phyloP scores from a whole-genome alignment of 2,329 filamentous ascomycete species.

The Neophaeococcomyces aloes region DNA sequence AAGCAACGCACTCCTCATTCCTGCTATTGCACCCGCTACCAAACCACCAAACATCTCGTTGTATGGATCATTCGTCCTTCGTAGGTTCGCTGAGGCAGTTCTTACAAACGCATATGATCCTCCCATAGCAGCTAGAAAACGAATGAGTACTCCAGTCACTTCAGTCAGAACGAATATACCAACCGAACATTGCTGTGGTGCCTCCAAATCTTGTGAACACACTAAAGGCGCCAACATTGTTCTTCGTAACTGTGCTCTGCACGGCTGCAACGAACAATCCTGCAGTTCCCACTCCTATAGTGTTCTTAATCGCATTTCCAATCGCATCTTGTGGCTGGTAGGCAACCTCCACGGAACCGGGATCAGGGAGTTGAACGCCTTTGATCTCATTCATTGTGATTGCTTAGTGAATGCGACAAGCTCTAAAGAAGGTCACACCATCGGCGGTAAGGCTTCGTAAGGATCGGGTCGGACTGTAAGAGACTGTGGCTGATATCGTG shows the following conservation, averaged over 20 bases:
- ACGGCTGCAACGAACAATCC: conserved; percentile 66
- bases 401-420: neutral
- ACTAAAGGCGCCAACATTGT: conserved; percentile 70
- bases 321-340: conserved; percentile 71
- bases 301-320: conserved; percentile 53
- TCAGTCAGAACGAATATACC: conserved; percentile 19
- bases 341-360: conserved; percentile 27
- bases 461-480: too few species aligned
- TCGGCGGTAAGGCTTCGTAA: too few species aligned
- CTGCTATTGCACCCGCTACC: conserved; percentile 60
- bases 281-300: conserved; percentile 52
- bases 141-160: conserved; percentile 11
- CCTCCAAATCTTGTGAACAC: conserved; percentile 70
- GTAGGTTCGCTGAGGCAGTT: conserved; percentile 69
- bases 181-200: conserved; percentile 60
- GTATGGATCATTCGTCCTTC: conserved; percentile 69
- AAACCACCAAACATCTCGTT: conserved; percentile 69
- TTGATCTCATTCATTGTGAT: neutral
- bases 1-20: conserved; percentile 54
- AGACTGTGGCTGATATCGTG: too few species aligned
- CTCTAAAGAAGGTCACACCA: conserved; percentile 1
- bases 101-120: conserved; percentile 68
- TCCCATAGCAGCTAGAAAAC: conserved; percentile 54
- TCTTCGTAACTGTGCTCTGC: conserved; percentile 75
- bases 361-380: conserved; percentile 2